Conservation (phyloP, 2,329 filamentous ascomycete genomes). For the Bipolaris bicolor region DNA sequence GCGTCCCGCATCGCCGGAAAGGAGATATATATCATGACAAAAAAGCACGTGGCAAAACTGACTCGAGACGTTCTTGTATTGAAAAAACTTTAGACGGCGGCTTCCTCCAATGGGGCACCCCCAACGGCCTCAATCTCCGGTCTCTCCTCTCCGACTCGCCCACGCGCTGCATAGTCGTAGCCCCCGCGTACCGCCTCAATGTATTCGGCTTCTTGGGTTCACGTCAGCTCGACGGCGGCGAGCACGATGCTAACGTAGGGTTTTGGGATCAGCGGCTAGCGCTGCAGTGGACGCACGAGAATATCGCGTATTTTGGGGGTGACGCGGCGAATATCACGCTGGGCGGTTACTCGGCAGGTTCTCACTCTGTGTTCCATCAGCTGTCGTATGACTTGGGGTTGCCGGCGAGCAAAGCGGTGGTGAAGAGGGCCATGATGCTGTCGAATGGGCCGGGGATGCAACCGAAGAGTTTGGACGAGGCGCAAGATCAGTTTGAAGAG, state of each 20-base stretch:
- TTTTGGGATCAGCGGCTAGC: slow-evolving; percentile 65
- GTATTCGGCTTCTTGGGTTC: slow-evolving; percentile 63
- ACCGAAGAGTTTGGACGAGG: slow-evolving; percentile 55
- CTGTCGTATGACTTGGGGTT: slow-evolving; percentile 62
- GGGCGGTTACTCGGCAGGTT: slow-evolving; percentile 63
- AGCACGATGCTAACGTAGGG: slow-evolving; percentile 56
- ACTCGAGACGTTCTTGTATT: neutral
- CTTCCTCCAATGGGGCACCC: slow-evolving; percentile 62
- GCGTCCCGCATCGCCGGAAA: too few species aligned
- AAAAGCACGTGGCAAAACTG: slow-evolving; percentile 13
- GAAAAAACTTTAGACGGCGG: slow-evolving; percentile 54
- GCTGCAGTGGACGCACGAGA: slow-evolving; percentile 62
- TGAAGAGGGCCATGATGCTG: slow-evolving; percentile 61
- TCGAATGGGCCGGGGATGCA: slow-evolving; percentile 61
- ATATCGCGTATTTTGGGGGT: slow-evolving; percentile 60
- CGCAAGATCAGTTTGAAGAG: slow-evolving; percentile 60
- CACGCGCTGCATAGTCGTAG: slow-evolving; percentile 56
- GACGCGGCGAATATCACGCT: slow-evolving; percentile 59
- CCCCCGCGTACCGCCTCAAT: slow-evolving; percentile 63
- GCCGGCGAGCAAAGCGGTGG: slow-evolving; percentile 53
- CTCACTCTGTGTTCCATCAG: slow-evolving; percentile 64
- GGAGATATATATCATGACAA: too few species aligned
- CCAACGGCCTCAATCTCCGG: slow-evolving; percentile 55
- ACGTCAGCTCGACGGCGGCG: slow-evolving; percentile 50
- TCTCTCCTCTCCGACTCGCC: slow-evolving; percentile 58